These are phyloP conservation scores for Cyclotella kingstonii DNA, from an alignment of 108 stramenopile genomes.

Conservation along the genomic window DNA sequence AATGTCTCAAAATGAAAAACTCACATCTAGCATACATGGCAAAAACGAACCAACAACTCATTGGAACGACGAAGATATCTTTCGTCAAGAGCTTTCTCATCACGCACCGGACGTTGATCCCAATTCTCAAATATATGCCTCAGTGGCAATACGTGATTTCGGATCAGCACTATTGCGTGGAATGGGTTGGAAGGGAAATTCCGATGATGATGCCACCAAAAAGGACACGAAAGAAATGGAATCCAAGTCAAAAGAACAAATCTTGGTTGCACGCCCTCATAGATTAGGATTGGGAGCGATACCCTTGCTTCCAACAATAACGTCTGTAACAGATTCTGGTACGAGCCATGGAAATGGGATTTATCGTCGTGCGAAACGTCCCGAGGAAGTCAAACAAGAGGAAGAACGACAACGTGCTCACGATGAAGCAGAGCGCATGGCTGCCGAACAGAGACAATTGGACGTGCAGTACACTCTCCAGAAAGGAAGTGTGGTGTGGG, in stretches of 20 bases:
- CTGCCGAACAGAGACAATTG: constrained; percentile 33
- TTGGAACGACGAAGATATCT: constrained; percentile 19
- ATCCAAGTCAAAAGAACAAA: too few relatives aligned
- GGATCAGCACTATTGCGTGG: constrained; percentile 86
- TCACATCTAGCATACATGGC: too few relatives aligned
- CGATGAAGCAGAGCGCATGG: constrained; percentile 41
- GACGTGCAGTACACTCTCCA: constrained; percentile 80
- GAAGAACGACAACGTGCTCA: constrained; percentile 51
- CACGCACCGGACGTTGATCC: constrained; percentile 45
- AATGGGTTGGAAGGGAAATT: constrained; percentile 92
- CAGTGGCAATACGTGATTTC: constrained; percentile 80
- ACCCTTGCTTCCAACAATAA: constrained; percentile 49
- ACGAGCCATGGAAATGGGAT: constrained; percentile 9
- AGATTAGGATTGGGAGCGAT: constrained; percentile 85
- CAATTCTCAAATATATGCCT: constrained; percentile 56
- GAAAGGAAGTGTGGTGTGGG: constrained; percentile 71
- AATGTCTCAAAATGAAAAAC: too few relatives aligned
- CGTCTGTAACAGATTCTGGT: constrained; percentile 1
- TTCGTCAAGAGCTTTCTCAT: constrained; percentile 32
- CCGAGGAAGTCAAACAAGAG: constrained; percentile 70
- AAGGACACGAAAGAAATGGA: constrained; percentile 12
- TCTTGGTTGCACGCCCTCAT: constrained; percentile 77
- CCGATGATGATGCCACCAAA: constrained; percentile 12
- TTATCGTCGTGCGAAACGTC: constrained; percentile 35
- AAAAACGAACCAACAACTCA: background rate